Percentiles rank a stretch among this genome's conserved stretches.
phyloP scores from a whole-genome alignment of 1,139 yeast genomes.

The Taiozyma onychis region DNA sequence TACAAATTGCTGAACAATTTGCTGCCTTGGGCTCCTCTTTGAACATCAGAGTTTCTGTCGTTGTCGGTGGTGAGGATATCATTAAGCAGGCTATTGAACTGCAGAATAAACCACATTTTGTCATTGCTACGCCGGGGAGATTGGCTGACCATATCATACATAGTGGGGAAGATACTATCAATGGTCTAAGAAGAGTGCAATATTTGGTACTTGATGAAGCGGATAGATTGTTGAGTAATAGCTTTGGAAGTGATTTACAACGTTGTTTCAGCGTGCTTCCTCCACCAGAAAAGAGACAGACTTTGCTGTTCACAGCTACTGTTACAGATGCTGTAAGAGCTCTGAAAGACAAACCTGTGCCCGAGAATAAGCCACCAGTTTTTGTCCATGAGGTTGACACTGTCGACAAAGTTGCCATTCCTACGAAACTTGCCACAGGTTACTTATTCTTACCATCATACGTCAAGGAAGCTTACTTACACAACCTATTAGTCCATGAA shows the following conservation, averaged over 20 bases:
- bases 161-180: constrained; percentile 84
- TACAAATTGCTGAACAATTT: constrained; percentile 96
- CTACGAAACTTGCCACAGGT: constrained; percentile 58
- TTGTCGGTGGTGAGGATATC: constrained; percentile 95
- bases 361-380: constrained; percentile 58
- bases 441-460: constrained; percentile 65
- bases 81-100: constrained; percentile 78
- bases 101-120: constrained; percentile 85
- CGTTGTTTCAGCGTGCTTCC: constrained; percentile 73
- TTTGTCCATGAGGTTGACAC: constrained; percentile 80
- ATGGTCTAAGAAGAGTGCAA: constrained; percentile 71
- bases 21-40: constrained; percentile 86
- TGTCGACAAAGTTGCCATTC: constrained; percentile 68
- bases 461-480: constrained; percentile 85
- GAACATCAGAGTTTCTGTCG: constrained; percentile 73
- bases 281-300: constrained; percentile 66
- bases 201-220: constrained; percentile 94
- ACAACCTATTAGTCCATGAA: constrained; percentile 57
- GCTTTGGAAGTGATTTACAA: constrained; percentile 75
- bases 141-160: constrained; percentile 86
- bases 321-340: constrained; percentile 89
- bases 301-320: constrained; percentile 90
- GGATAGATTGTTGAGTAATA: constrained; percentile 78
- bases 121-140: constrained; percentile 96
- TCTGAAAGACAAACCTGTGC: constrained; percentile 61